Evolutionary conservation across 495 filamentous ascomycete species (phyloP).

Genomic region (Chaetomium fimeti): DNA sequence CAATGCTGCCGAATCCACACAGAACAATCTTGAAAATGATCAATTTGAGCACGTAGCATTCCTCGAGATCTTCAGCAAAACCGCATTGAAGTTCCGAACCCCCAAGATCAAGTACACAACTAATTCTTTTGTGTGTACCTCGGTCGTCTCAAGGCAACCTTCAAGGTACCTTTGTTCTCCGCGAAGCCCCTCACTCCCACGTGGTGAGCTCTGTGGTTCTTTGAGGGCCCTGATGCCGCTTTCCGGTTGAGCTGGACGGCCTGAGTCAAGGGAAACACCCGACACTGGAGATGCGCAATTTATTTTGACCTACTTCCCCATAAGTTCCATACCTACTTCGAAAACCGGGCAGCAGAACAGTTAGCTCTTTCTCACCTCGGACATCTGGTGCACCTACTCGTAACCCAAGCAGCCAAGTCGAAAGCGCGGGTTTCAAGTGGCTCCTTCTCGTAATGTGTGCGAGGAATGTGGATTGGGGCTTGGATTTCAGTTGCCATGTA

Average conservation of each 20-base stretch:
- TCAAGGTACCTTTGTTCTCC: slow-evolving; percentile 5
- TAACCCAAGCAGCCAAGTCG: too few species aligned
- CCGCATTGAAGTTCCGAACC: background rate
- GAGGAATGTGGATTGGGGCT: too few species aligned
- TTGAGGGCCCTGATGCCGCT: background rate
- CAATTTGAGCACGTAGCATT: slow-evolving; percentile 12
- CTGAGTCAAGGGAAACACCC: background rate
- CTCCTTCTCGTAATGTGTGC: background rate
- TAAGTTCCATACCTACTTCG: too few species aligned
- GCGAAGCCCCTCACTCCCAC: too few species aligned
- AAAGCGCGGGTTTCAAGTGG: too few species aligned
- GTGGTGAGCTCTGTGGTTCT: too few species aligned
- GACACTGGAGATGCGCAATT: background rate
- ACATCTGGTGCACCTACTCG: too few species aligned
- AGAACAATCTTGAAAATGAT: slow-evolving; percentile 14
- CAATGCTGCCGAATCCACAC: slow-evolving; percentile 11
- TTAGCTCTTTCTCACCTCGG: background rate
- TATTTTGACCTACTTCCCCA: background rate
- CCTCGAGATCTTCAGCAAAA: background rate
- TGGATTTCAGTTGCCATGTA: too few species aligned
- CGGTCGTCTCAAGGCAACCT: too few species aligned
- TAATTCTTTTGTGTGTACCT: background rate
- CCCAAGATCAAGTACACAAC: background rate
- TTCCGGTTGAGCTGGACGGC: background rate
- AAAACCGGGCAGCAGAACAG: background rate